Base-by-base conservation (phyloP, 2,329 filamentous ascomycete species). In the Diaporthe batatas region DNA sequence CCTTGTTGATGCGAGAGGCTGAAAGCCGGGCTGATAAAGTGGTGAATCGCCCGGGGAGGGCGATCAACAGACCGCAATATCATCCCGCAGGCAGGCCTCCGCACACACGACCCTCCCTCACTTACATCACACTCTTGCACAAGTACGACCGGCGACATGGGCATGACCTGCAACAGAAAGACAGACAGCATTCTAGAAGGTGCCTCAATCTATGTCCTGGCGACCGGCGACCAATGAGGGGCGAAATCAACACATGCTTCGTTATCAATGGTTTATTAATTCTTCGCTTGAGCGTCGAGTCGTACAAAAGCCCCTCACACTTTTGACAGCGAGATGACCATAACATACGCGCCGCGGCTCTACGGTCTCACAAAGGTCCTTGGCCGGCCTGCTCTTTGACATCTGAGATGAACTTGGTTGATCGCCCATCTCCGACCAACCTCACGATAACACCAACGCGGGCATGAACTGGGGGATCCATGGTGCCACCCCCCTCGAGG, bases 151-250 rank as follows among this genome's bases (percentile, higher is more conserved):
- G 18, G 18, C 25, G 44, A 62, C 23, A n/a, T 12, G 58, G 36
- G 16, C 10, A 29, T 6, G 23, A n/a, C 12, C 57, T 62, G 57
- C 57, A 62, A 42, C 16, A 25, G 36, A 58, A 62, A 62, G 16
- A n/a, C 39, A 7, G 21, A 14, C 58, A 32, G 1, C 7, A 32
- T 62, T 62, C 58, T 62, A 62, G 58, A 62, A 62, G 57, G 39
- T 62, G 54, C 29, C 29, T 36, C 18, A n/a, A 34, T 6, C n/a
- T 6, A 23, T 21, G 4, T 57, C 10, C 14, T 8, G 21, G 29
- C 12, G 32, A 36, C 21, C 6, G 21, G 29, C 12, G 32, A 36
- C 21, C 12, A 58, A 23, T 36, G 1, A 23, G 54, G 18, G 18
- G 3, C 7, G 12, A 34, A 39, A 39, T n/a, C n/a, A 36, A 23